Conservation (phyloP, 768 basidiomycete species). For the Hypholoma sublateritium region DNA sequence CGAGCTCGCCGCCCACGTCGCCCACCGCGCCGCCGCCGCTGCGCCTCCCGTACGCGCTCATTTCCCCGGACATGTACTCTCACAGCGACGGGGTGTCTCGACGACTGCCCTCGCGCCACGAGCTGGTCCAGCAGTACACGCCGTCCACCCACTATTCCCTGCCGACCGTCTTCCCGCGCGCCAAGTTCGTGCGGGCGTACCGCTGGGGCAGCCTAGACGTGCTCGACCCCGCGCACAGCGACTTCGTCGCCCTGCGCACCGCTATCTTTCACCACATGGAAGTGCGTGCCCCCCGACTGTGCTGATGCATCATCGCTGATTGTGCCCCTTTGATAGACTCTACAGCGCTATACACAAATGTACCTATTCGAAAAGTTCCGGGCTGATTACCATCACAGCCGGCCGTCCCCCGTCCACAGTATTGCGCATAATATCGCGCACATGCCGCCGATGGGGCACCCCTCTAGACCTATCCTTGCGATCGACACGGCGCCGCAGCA, state of each 20-base stretch:
- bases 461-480: constrained; percentile 32
- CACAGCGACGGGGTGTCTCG: constrained; percentile 79
- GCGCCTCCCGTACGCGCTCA: constrained; percentile 80
- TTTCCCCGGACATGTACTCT: constrained; percentile 81
- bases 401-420: constrained; percentile 45
- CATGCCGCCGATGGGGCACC: constrained; percentile 33
- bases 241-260: constrained; percentile 73
- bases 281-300: constrained; percentile 52
- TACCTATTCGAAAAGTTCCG: constrained; percentile 82
- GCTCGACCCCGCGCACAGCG: constrained; percentile 75
- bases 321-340: constrained; percentile 49
- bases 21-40: constrained; percentile 59
- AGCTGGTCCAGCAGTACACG: constrained; percentile 73
- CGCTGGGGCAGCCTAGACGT: constrained; percentile 87
- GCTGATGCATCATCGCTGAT: constrained; percentile 10
- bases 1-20: constrained; percentile 66
- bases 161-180: constrained; percentile 49
- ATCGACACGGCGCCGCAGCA: constrained; percentile 32
- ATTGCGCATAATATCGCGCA: constrained; percentile 43
- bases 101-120: constrained; percentile 59
- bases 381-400: constrained; percentile 54
- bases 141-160: constrained; percentile 47
- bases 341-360: constrained; percentile 83
- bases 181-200: constrained; percentile 71
- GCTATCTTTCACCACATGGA: constrained; percentile 89